Conservation (phyloP, 2,329 filamentous ascomycete species). For the Aaosphaeria arxii region DNA sequence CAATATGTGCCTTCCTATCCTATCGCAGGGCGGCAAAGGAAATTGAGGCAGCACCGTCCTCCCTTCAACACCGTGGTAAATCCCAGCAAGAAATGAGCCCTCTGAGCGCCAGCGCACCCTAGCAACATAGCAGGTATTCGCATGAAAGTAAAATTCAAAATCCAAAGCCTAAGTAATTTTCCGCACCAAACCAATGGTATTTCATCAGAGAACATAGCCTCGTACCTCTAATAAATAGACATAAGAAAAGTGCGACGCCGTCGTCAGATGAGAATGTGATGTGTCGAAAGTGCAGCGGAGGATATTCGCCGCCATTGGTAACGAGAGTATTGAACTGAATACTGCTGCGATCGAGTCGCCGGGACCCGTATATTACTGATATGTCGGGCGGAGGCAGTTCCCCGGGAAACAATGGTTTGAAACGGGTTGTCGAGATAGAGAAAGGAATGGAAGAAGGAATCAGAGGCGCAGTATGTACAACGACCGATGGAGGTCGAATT, state of each 20-base stretch:
- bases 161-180: slow-evolving; percentile 16
- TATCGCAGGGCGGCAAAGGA: neutral
- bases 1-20: neutral
- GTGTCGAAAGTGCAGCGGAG: neutral
- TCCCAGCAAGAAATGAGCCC: neutral
- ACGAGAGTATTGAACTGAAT: slow-evolving; percentile 7
- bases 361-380: slow-evolving; percentile 30
- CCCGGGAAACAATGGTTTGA: neutral
- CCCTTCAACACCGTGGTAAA: slow-evolving; percentile 1
- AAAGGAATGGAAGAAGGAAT: neutral
- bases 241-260: slow-evolving; percentile 14
- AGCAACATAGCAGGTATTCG: slow-evolving; percentile 20
- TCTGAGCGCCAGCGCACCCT: slow-evolving; percentile 21
- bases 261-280: slow-evolving; percentile 1
- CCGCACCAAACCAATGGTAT: slow-evolving; percentile 19
- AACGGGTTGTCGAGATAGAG: neutral
- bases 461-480: slow-evolving; percentile 12
- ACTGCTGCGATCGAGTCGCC: slow-evolving; percentile 32
- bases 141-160: slow-evolving; percentile 2
- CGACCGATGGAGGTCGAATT: slow-evolving; percentile 16
- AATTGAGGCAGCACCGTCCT: neutral
- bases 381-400: neutral
- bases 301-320: neutral
- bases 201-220: slow-evolving; percentile 26
- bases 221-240: slow-evolving; percentile 22